A percentile compares a stretch with the other conserved stretches of the same genome.
Evolutionary conservation across 495 filamentous ascomycete species (phyloP).

Genomic region (Lepidopterella palustris): DNA sequence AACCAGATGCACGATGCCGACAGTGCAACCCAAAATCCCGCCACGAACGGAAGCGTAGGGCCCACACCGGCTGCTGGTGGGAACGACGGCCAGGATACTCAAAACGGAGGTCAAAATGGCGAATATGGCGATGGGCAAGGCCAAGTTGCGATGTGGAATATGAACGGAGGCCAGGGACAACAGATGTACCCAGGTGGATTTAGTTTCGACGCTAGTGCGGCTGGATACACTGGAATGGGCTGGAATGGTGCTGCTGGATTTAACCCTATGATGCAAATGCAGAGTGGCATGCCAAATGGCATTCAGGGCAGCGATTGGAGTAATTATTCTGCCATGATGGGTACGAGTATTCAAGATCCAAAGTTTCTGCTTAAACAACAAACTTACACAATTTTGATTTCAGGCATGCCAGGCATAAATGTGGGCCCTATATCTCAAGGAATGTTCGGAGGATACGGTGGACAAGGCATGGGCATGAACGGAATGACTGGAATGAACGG

Average conservation of each 20-base stretch:
- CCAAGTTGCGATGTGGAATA: constrained; percentile 6
- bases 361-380: neutral
- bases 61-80: constrained; percentile 6
- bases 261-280: constrained; percentile 70
- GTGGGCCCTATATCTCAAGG: constrained; percentile 85
- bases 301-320: constrained; percentile 48
- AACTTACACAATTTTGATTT: neutral
- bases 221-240: constrained; percentile 57
- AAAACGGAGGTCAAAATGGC: neutral
- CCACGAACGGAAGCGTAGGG: neutral
- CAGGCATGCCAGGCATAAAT: constrained; percentile 71
- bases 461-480: constrained; percentile 72
- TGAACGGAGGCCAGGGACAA: constrained; percentile 34
- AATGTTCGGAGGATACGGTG: constrained; percentile 80
- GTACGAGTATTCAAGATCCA: neutral
- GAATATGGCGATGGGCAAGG: neutral
- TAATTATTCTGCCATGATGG: constrained; percentile 20
- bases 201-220: constrained; percentile 46
- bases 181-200: constrained; percentile 35
- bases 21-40: neutral
- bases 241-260: constrained; percentile 54
- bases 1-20: neutral
- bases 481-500: constrained; percentile 47
- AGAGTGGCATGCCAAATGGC: constrained; percentile 63
- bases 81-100: neutral